These are phyloP conservation scores for Zymoseptoria passerinii DNA, from an alignment of 2,329 filamentous ascomycete species.

Conservation along the genomic window DNA sequence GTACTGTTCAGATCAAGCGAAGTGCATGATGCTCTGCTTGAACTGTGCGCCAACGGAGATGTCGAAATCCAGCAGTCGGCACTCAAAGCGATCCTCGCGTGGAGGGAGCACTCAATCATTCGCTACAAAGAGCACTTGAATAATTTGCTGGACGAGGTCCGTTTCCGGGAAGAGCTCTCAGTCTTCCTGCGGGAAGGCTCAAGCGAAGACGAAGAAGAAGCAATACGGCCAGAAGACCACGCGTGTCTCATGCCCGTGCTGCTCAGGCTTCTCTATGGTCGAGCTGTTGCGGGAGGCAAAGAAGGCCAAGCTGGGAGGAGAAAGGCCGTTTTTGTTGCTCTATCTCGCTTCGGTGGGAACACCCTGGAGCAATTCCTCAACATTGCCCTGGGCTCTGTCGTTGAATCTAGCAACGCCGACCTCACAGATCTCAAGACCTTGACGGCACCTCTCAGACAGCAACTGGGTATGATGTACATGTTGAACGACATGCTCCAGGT, in stretches of 20 bases:
- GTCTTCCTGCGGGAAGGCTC: slow-evolving; percentile 59
- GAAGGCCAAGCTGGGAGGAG: slow-evolving; percentile 75
- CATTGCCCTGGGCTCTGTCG: slow-evolving; percentile 61
- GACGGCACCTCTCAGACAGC: slow-evolving; percentile 51
- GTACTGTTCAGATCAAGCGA: slow-evolving; percentile 70
- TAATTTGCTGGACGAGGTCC: slow-evolving; percentile 79
- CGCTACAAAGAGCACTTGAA: slow-evolving; percentile 79
- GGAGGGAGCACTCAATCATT: slow-evolving; percentile 71
- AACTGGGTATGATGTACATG: slow-evolving; percentile 89
- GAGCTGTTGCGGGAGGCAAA: slow-evolving; percentile 71
- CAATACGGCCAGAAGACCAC: slow-evolving; percentile 65
- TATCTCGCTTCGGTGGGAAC: slow-evolving; percentile 65
- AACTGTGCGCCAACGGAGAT: slow-evolving; percentile 78
- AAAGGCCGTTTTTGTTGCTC: slow-evolving; percentile 62
- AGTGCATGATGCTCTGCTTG: slow-evolving; percentile 67
- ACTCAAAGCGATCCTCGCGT: slow-evolving; percentile 75
- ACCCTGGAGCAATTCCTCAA: slow-evolving; percentile 76
- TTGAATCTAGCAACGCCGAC: not conserved
- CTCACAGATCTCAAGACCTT: not conserved
- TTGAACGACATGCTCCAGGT: slow-evolving; percentile 77
- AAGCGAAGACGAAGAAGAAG: slow-evolving; percentile 37
- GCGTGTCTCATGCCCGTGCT: slow-evolving; percentile 73
- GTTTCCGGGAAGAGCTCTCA: slow-evolving; percentile 89
- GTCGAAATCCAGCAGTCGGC: slow-evolving; percentile 78
- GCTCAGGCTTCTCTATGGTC: slow-evolving; percentile 78